These are phyloP conservation scores for Pseudocercospora eumusae DNA, from an alignment of 2,329 filamentous ascomycete genomes.

Conservation along the genomic window DNA sequence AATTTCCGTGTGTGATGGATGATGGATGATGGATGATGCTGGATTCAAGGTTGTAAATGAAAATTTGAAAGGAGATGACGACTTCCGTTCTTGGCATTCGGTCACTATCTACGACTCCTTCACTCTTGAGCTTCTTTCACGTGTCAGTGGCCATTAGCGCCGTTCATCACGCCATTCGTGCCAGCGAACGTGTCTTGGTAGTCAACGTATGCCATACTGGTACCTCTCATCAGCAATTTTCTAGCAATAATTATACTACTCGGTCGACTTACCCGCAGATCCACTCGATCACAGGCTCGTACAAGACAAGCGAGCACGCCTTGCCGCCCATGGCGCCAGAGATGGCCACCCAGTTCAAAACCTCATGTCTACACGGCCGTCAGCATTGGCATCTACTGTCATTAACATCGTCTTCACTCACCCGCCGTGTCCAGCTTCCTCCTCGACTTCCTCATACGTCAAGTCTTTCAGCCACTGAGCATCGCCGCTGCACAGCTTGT, in stretches of 20 bases:
- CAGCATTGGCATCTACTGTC: not conserved
- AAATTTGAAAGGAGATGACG: too few species aligned
- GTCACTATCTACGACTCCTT: too few species aligned
- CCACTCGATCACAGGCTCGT: slow-evolving; percentile 4
- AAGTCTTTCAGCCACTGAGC: not conserved
- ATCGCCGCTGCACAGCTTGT: slow-evolving; percentile 1
- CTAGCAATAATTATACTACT: too few species aligned
- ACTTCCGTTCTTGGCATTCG: not conserved
- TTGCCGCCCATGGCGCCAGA: not conserved
- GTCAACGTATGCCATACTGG: not conserved
- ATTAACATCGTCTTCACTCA: not conserved
- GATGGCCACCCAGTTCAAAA: slow-evolving; percentile 1
- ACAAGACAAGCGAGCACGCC: not conserved
- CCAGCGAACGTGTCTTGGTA: not conserved
- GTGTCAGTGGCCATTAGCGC: not conserved
- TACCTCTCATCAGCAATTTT: too few species aligned
- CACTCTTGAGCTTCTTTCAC: not conserved
- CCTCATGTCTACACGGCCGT: not conserved
- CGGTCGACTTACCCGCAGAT: not conserved
- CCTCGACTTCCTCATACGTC: slow-evolving; percentile 4
- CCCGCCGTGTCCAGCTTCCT: not conserved
- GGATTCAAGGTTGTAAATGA: too few species aligned
- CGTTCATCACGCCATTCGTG: not conserved
- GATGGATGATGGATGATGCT: not conserved
- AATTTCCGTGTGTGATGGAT: not conserved